phyloP scores from a whole-genome alignment of 768 basidiomycete genomes.

The Phlegmacium glaucopus region DNA sequence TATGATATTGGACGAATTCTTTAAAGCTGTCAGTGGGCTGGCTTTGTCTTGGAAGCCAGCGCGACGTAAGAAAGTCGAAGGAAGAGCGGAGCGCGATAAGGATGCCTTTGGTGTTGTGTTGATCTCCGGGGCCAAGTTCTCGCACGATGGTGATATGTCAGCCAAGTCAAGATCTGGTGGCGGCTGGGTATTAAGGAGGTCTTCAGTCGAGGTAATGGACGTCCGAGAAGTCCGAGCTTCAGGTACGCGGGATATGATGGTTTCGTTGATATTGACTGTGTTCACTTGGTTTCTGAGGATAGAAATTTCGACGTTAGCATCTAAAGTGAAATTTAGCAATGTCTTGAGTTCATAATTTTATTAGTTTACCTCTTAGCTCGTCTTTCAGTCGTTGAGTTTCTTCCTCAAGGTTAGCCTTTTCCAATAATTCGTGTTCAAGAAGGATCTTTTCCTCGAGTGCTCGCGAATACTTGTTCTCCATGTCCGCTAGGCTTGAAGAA shows the following conservation, averaged over 20 bases:
- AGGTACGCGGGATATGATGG: conserved; percentile 15
- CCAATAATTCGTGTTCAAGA: conserved; percentile 90
- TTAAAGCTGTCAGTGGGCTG: conserved; percentile 42
- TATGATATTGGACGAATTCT: conserved; percentile 36
- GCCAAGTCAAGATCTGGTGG: conserved; percentile 24
- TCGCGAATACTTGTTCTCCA: conserved; percentile 86
- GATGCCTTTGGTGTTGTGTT: conserved; percentile 37
- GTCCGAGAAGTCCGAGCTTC: conserved; percentile 8
- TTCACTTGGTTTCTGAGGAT: conserved; percentile 77
- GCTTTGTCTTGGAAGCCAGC: conserved; percentile 46
- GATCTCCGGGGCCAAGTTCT: conserved; percentile 19
- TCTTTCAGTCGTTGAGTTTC: conserved; percentile 89
- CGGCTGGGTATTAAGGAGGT: conserved; percentile 21
- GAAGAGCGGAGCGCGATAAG: conserved; percentile 34
- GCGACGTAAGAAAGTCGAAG: conserved; percentile 48
- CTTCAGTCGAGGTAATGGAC: conserved; percentile 16
- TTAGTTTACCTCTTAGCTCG: conserved; percentile 77
- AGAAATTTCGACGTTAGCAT: conserved; percentile 80
- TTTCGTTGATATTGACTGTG: conserved; percentile 24
- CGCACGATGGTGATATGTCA: conserved; percentile 21
- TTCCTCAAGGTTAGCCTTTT: conserved; percentile 88
- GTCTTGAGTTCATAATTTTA: neutral
- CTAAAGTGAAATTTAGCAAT: conserved; percentile 37
- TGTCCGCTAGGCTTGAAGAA: conserved; percentile 75
- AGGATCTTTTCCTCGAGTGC: conserved; percentile 96